phyloP scores from a whole-genome alignment of 2,329 filamentous ascomycete species.

The Seiridium cupressi region DNA sequence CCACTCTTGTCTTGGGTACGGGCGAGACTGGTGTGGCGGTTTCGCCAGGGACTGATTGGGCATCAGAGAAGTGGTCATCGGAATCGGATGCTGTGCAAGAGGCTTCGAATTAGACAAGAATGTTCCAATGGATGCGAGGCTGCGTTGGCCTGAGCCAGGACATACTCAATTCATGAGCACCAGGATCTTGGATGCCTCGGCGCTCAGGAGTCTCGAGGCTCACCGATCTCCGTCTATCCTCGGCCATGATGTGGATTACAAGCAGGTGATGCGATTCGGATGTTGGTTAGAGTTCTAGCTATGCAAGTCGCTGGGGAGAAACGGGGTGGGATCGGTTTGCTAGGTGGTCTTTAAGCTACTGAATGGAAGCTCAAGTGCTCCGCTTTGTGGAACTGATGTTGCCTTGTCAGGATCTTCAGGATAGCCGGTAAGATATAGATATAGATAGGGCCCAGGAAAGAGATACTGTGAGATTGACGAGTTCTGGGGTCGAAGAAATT shows the following conservation, averaged over 20 bases:
- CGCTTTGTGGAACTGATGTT: not conserved
- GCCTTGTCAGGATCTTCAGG: not conserved
- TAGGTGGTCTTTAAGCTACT: not conserved
- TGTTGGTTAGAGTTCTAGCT: too few species aligned
- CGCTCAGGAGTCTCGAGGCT: constrained; percentile 30
- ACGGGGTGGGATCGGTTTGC: not conserved
- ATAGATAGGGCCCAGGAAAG: too few species aligned
- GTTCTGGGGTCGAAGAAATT: not conserved
- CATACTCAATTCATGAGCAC: constrained; percentile 59
- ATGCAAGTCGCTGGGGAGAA: too few species aligned
- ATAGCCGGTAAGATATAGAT: not conserved
- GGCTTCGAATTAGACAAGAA: not conserved
- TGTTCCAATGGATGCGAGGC: not conserved
- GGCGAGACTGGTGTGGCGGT: constrained; percentile 45
- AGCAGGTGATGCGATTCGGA: not conserved
- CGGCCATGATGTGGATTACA: constrained; percentile 19
- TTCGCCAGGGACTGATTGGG: constrained; percentile 45
- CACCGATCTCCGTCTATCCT: constrained; percentile 20
- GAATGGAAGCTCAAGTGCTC: not conserved
- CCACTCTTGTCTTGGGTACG: constrained; percentile 57
- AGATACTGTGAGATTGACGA: not conserved
- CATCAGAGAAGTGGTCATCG: constrained; percentile 69
- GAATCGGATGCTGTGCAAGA: constrained; percentile 48
- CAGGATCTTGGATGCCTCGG: constrained; percentile 49
- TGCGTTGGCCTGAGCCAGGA: not conserved